Conservation (phyloP, 805 yeast genomes). For the Metschnikowia cerradonensis region DNA sequence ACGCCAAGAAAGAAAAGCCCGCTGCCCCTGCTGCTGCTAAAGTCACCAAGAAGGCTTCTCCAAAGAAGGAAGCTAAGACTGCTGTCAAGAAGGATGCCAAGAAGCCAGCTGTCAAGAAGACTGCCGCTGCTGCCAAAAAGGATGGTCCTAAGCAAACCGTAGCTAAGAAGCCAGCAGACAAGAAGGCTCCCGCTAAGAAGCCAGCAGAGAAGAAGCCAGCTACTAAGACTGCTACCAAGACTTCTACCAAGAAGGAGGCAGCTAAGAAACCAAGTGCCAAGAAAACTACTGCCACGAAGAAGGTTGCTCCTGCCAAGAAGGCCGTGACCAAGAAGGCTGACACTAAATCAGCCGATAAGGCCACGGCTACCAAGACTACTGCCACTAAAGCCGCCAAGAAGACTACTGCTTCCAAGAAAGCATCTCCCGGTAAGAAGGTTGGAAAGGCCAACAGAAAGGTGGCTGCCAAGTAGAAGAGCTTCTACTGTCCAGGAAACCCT, state of each 20-base stretch:
- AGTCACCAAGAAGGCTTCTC: constrained; percentile 3
- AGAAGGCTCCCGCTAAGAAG: too few species aligned
- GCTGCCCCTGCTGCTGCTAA: constrained; percentile 6
- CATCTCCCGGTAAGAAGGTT: not conserved
- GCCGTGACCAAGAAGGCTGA: not conserved
- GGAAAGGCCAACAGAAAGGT: constrained; percentile 3
- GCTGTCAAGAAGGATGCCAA: not conserved
- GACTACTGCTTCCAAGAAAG: not conserved
- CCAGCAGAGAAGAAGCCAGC: constrained; percentile 45
- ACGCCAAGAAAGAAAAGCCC: constrained; percentile 43
- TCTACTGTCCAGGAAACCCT: constrained; percentile 1
- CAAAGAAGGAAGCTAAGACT: constrained; percentile 2
- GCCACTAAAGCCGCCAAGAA: not conserved
- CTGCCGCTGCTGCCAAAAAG: constrained; percentile 54
- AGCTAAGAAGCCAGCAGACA: not conserved
- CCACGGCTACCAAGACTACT: not conserved
- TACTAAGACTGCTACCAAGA: constrained; percentile 38
- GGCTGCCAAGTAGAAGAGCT: not conserved
- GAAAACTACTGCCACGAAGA: not conserved
- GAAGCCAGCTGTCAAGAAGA: constrained; percentile 33
- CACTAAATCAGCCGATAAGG: not conserved
- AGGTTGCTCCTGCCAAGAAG: not conserved
- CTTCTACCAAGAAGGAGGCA: not conserved
- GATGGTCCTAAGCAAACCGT: constrained; percentile 35
- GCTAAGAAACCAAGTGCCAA: not conserved